These are phyloP conservation scores for Rubia tinctorum DNA, from an alignment of 305 asterid genomes.

Conservation along the genomic window DNA sequence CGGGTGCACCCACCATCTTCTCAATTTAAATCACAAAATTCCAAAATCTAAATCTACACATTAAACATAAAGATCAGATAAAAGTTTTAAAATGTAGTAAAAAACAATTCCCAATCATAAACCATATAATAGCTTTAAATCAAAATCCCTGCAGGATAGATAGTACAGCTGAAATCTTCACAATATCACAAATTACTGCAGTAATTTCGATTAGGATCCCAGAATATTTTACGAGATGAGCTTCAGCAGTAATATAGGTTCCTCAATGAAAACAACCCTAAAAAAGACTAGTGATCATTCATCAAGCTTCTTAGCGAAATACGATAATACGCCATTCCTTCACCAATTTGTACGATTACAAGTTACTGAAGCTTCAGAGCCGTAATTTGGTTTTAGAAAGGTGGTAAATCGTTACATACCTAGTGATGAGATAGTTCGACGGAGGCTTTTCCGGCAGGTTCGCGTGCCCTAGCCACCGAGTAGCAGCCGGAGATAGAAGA, in stretches of 20 bases:
- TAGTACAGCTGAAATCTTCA: background rate
- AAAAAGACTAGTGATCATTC: background rate
- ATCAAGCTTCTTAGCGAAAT: background rate
- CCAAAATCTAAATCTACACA: background rate
- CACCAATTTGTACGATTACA: background rate
- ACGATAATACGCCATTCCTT: no score
- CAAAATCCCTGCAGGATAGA: background rate
- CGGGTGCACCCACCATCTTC: constrained; percentile 46
- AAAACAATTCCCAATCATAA: background rate
- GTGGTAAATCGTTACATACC: background rate
- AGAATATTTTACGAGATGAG: background rate
- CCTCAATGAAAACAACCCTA: background rate
- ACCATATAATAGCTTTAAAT: background rate
- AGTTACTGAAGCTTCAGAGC: background rate
- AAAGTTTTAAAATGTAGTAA: no score
- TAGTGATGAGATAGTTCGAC: background rate
- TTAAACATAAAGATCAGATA: background rate
- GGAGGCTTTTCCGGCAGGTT: background rate
- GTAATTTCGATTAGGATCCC: background rate
- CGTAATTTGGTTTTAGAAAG: no score
- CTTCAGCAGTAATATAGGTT: no score
- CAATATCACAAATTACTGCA: background rate
- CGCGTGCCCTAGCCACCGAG: background rate
- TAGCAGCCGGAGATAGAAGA: background rate
- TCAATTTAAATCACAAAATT: constrained; percentile 6